Conservation (phyloP, 2,329 filamentous ascomycete species). For the Phaeosphaeriaceae sp. region DNA sequence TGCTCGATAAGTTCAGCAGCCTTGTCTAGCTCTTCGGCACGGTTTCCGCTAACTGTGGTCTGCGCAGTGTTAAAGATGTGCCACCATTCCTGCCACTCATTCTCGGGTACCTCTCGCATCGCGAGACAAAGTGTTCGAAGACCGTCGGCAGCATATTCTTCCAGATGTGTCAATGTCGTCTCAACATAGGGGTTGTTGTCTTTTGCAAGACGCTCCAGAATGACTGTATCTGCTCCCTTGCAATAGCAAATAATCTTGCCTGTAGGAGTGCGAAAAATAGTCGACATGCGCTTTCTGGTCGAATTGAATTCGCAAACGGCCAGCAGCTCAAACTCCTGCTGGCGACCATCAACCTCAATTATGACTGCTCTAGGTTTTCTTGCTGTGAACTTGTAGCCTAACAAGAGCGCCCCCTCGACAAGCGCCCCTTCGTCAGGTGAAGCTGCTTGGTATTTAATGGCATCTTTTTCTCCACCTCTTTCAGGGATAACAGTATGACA, state of each 20-base stretch:
- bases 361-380: slow-evolving; percentile 89
- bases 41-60: slow-evolving; percentile 89
- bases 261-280: slow-evolving; percentile 94
- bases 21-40: slow-evolving; percentile 95
- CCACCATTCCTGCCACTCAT: slow-evolving; percentile 87
- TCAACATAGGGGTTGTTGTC: slow-evolving; percentile 84
- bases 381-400: slow-evolving; percentile 90
- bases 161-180: slow-evolving; percentile 89
- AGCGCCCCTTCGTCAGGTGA: slow-evolving; percentile 97
- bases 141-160: slow-evolving; percentile 97
- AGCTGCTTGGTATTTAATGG: slow-evolving; percentile 97
- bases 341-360: slow-evolving; percentile 72
- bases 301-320: slow-evolving; percentile 99
- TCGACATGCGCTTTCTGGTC: slow-evolving; percentile 95
- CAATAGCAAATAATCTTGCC: slow-evolving; percentile 93
- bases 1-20: slow-evolving; percentile 94
- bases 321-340: slow-evolving; percentile 85
- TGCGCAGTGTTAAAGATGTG: slow-evolving; percentile 84
- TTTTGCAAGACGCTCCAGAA: slow-evolving; percentile 83
- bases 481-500: slow-evolving; percentile 99
- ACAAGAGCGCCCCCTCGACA: slow-evolving; percentile 82
- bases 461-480: slow-evolving; percentile 75
- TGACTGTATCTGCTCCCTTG: slow-evolving; percentile 97
- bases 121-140: slow-evolving; percentile 92
- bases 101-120: slow-evolving; percentile 89